Conservation (phyloP, 1,139 yeast species). For the Taiozyma sp. region DNA sequence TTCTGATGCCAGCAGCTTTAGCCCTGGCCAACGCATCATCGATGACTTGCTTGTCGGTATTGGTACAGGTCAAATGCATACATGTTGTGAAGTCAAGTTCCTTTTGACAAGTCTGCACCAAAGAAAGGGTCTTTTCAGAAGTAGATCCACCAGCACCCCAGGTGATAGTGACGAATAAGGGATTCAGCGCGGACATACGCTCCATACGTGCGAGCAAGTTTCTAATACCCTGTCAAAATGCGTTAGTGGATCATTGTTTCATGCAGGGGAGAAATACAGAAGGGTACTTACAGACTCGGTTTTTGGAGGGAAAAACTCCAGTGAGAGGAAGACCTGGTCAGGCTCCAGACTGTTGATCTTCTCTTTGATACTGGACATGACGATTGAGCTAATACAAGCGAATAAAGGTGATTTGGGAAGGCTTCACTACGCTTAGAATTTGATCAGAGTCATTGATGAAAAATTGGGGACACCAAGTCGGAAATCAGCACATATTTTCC, state of each 20-base stretch:
- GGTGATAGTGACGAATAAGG: conserved; percentile 86
- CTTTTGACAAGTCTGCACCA: conserved; percentile 74
- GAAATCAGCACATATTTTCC: background rate
- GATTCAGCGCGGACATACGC: conserved; percentile 86
- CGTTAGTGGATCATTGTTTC: conserved; percentile 5
- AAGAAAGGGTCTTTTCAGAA: conserved; percentile 76
- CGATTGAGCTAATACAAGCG: background rate
- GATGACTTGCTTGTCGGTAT: conserved; percentile 71
- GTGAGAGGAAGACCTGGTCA: conserved; percentile 67
- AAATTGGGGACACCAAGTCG: background rate
- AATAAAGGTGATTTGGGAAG: background rate
- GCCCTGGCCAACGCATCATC: conserved; percentile 77
- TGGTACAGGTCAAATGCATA: conserved; percentile 93
- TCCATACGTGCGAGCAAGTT: conserved; percentile 81
- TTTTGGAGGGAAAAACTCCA: conserved; percentile 97
- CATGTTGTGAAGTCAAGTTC: conserved; percentile 83
- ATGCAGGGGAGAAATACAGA: background rate
- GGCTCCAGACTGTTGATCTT: conserved; percentile 44
- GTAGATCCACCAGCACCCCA: conserved; percentile 99
- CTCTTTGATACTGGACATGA: conserved; percentile 50
- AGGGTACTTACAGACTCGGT: conserved; percentile 53
- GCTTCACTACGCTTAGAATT: background rate
- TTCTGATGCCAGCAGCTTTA: conserved; percentile 71
- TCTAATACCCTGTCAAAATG: conserved; percentile 51
- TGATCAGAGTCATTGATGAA: background rate